Evolutionary conservation across 2,329 filamentous ascomycete species (phyloP).

Genomic region (Pestalotiopsis sp.): DNA sequence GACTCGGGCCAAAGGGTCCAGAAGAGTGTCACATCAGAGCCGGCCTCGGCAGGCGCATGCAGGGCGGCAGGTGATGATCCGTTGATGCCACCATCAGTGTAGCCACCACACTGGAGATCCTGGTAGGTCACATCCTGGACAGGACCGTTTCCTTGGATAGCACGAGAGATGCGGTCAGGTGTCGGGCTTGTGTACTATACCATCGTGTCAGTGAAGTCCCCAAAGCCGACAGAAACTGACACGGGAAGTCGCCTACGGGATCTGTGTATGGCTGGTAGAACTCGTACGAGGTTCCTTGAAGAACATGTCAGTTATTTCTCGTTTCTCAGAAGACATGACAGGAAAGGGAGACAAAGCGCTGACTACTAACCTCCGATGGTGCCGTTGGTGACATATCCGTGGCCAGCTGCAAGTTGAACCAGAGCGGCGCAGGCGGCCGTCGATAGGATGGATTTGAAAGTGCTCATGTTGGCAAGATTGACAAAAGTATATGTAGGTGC

Average conservation of each 20-base stretch:
- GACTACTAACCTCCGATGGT: constrained; percentile 42
- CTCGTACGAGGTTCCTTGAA: constrained; percentile 37
- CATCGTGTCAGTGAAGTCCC: neutral
- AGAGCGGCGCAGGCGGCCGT: constrained; percentile 32
- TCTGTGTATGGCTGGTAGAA: constrained; percentile 44
- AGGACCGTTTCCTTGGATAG: constrained; percentile 61
- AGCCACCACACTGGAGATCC: constrained; percentile 61
- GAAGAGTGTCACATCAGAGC: constrained; percentile 52
- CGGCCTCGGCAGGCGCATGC: constrained; percentile 55
- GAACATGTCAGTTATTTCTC: constrained; percentile 27
- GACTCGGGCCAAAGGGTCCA: constrained; percentile 57
- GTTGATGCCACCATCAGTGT: constrained; percentile 47
- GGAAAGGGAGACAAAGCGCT: constrained; percentile 13
- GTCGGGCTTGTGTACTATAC: constrained; percentile 25
- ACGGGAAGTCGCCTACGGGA: constrained; percentile 23
- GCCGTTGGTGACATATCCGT: constrained; percentile 51
- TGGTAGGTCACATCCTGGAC: constrained; percentile 54
- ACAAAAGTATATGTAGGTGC: neutral
- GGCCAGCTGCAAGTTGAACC: constrained; percentile 39
- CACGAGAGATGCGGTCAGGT: constrained; percentile 56
- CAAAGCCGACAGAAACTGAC: neutral
- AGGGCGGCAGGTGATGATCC: constrained; percentile 56
- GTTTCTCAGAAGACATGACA: no score
- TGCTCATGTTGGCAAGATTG: constrained; percentile 26
- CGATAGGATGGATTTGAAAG: constrained; percentile 22